Conservation (phyloP, 768 basidiomycete genomes). For the Lactarius psammicola region DNA sequence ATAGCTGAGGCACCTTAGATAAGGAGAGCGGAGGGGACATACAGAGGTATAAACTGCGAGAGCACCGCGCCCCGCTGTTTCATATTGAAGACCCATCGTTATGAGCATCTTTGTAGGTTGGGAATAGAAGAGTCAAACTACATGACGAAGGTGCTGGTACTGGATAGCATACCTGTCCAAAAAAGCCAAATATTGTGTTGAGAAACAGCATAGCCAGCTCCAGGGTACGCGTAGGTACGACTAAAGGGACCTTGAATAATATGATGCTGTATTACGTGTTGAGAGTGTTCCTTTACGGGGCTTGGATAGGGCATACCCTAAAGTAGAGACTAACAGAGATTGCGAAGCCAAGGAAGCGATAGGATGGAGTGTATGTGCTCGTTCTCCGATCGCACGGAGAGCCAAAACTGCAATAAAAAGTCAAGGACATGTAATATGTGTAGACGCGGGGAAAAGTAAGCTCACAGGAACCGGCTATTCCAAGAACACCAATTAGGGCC, state of each 20-base stretch:
- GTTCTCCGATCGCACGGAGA: slow-evolving; percentile 68
- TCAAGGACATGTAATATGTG: neutral
- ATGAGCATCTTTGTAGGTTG: slow-evolving; percentile 45
- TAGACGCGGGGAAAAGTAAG: slow-evolving; percentile 9
- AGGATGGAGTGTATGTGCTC: slow-evolving; percentile 72
- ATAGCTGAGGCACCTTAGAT: neutral
- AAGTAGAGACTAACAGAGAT: slow-evolving; percentile 45
- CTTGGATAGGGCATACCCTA: slow-evolving; percentile 32
- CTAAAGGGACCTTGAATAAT: slow-evolving; percentile 39
- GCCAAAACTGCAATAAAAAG: slow-evolving; percentile 40
- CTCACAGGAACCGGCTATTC: slow-evolving; percentile 68
- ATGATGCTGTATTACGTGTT: slow-evolving; percentile 41
- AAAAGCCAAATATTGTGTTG: slow-evolving; percentile 54
- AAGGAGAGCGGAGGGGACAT: slow-evolving; percentile 21
- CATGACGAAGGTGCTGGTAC: neutral
- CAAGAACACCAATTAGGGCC: slow-evolving; percentile 63
- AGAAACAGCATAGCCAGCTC: slow-evolving; percentile 46
- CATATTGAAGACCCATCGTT: slow-evolving; percentile 60
- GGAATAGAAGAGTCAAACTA: neutral
- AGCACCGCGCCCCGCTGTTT: slow-evolving; percentile 62
- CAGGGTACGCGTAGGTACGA: slow-evolving; percentile 45
- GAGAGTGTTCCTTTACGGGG: neutral
- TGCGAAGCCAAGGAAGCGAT: slow-evolving; percentile 63
- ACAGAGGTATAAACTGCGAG: slow-evolving; percentile 61
- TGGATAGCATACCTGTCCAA: slow-evolving; percentile 39